Evolutionary conservation across 179 eudicot genomes (phyloP).

Genomic region (Nepenthes alata): DNA sequence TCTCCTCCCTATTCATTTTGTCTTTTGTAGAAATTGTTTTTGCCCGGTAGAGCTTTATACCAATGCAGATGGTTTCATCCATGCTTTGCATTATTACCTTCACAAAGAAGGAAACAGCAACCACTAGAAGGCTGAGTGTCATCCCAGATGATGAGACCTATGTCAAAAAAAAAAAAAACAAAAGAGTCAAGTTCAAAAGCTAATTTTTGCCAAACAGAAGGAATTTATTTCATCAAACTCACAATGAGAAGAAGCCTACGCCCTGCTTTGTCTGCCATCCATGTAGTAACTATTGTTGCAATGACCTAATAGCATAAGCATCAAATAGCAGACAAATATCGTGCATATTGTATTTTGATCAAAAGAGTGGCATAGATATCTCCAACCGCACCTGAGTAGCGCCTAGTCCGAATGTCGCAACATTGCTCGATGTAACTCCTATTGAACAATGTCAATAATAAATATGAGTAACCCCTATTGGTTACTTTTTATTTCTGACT

Average conservation of each 20-base stretch:
- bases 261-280: conserved; percentile 89
- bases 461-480: conserved; percentile 1
- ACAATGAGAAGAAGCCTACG: conserved; percentile 79
- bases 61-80: no score
- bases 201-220: background rate
- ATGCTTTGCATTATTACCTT: conserved; percentile 36
- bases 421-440: conserved; percentile 76
- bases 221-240: conserved; percentile 18
- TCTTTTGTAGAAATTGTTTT: no score
- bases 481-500: no score
- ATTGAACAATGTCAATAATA: conserved; percentile 14
- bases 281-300: conserved; percentile 70
- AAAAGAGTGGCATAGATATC: background rate
- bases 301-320: conserved; percentile 38
- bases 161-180: conserved; percentile 5
- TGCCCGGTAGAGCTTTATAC: no score
- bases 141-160: conserved; percentile 71
- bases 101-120: conserved; percentile 52
- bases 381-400: conserved; percentile 54
- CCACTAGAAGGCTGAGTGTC: conserved; percentile 66
- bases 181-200: background rate
- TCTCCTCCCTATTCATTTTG: no score
- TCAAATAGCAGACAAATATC: background rate
- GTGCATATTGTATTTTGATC: background rate
- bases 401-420: conserved; percentile 71